Evolutionary conservation across 495 filamentous ascomycete genomes (phyloP), one percentile per base, ranked within the genome.

Genomic region (Lasiosphaeria miniovina): DNA sequence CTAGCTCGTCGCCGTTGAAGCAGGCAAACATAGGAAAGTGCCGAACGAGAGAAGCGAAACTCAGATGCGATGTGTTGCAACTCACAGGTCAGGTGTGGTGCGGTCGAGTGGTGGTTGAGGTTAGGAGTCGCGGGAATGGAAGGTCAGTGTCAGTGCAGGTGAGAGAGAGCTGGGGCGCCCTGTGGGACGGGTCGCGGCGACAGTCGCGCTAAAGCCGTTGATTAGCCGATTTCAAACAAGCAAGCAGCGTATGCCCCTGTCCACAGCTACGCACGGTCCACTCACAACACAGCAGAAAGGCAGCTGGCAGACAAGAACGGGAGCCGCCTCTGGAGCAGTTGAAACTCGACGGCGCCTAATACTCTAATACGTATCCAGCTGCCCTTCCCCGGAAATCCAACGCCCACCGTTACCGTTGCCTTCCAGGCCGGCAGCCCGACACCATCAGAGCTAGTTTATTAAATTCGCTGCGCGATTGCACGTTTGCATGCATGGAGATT

Each of bases 131-230:
- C 6, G 31, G 36, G 9, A 40, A 36, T 45, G 36, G 43, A 46
- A 46, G 43, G 32, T 55, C 52, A 41, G 36, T 55, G 52, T 17
- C 31, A 53, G 45, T 58, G 60, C 50, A 62, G 60, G 60, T 59
- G 49, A 51, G 55, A 15, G 34, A 32, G 34, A 41, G 57, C 43
- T n/a, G 12, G 32, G 17, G 52, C 48, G 14, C 46, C 36, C 53
- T 51, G 61, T 57, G 54, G 43, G 38, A 12, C 45, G 43, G 57
- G 46, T 60, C 57, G 53, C 61, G 51, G 57, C 48, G 52, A 57
- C 43, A 41, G 55, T 66, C 67, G 67, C 67, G 67, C 67, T 67
- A 65, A 24, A 57, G 52, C 60, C 65, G 65, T 58, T 68, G 62
- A 69, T 67, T 69, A 67, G 58, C 67, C 65, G 65, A 43, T 45